Base-by-base conservation (phyloP, 2,329 filamentous ascomycete species). In the Xylariaceae sp. region DNA sequence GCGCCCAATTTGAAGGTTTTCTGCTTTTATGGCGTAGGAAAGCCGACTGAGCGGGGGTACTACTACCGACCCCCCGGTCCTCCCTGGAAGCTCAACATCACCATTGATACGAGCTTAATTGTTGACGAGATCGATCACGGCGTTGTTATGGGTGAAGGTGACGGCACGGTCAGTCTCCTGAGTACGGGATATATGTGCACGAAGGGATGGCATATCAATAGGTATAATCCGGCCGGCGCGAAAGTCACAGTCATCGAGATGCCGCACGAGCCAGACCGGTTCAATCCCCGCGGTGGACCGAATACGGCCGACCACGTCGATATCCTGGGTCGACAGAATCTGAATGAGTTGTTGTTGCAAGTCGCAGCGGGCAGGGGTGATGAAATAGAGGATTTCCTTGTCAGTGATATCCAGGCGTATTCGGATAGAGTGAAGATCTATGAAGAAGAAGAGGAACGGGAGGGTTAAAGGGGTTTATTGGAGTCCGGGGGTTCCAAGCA, bases 161-260 rank as follows among this genome's bases (percentile, higher is more conserved):
- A 99, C 67, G 94, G 94, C 1, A 99, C 94, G 0, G 94, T 99
- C 48, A 96, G 92, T 65, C 75, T 99, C n/a, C 76, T 99, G 9
- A 95, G 89, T 67, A 85, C 86, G 0, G 94, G 93, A 1, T 99
- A 97, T 73, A 97, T 99, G 94, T 99, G 94, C 73, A 88, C 91
- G 67, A 91, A 88, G 68, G 94, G 94, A 2, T 99, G 94, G 94
- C 86, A 87, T 59, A 89, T 97, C 74, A 92, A 91, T 74, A 83
- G 94, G 42, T 99, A 95, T 73, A 99, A 99, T 69, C 94, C 94
- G 0, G 88, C 91, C 0, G 87, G 88, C 1, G 82, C 88, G 37
- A 85, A 91, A 68, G 78, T 99, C 63, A 95, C 86, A 47, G 89
- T 92, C 0, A 92, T 88, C 62, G 94, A 99, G 77, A 99, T 99